phyloP scores from a whole-genome alignment of 1,284 basidiomycete genomes.

The Stereum hirsutum region DNA sequence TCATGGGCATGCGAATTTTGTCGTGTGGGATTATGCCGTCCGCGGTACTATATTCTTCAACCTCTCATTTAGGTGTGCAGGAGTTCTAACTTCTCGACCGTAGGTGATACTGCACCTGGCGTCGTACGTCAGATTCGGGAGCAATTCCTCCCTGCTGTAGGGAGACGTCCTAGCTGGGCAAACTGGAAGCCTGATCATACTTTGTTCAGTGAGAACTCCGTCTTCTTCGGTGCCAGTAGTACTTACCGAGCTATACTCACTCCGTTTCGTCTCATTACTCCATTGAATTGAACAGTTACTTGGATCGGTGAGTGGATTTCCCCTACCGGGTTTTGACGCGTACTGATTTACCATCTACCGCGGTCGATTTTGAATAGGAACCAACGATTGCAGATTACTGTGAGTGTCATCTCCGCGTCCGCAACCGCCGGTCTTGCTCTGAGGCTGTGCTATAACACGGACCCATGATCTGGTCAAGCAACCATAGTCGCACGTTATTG shows the following conservation, averaged over 20 bases:
- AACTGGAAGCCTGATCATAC: slow-evolving; percentile 29
- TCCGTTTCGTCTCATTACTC: too few species aligned
- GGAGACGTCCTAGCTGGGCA: slow-evolving; percentile 26
- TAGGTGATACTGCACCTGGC: slow-evolving; percentile 28
- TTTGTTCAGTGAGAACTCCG: slow-evolving; percentile 22
- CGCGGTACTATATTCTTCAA: too few species aligned
- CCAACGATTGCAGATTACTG: slow-evolving; percentile 37
- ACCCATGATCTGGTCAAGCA: neutral
- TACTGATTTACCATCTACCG: too few species aligned
- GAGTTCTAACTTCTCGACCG: too few species aligned
- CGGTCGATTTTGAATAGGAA: slow-evolving; percentile 60
- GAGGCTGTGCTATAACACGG: too few species aligned
- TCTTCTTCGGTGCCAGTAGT: too few species aligned
- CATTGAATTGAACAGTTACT: too few species aligned
- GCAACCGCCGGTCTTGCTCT: too few species aligned
- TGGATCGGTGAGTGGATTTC: neutral
- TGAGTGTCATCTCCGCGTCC: neutral
- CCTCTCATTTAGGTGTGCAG: too few species aligned
- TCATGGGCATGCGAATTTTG: slow-evolving; percentile 23
- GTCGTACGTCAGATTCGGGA: slow-evolving; percentile 27
- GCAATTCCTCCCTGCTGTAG: slow-evolving; percentile 26
- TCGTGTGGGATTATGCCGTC: slow-evolving; percentile 39
- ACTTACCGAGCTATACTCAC: too few species aligned
- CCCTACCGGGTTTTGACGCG: neutral
- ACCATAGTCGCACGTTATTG: neutral